These are phyloP conservation scores for Starmera amethionina DNA, from an alignment of 805 yeast species.

Conservation along the genomic window DNA sequence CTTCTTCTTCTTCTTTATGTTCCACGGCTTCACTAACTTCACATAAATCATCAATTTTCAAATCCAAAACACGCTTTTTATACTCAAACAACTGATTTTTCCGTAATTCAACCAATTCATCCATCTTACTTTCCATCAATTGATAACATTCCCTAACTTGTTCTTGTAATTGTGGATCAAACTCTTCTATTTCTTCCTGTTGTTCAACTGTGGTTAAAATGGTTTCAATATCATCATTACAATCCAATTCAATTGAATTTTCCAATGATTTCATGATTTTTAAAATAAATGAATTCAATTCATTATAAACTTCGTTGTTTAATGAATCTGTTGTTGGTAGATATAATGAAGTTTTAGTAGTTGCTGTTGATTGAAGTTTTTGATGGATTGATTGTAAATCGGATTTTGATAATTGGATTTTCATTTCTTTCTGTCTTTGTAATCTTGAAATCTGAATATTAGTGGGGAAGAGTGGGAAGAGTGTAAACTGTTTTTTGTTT, in stretches of 20 bases:
- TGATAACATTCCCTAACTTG: constrained; percentile 44
- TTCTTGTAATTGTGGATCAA: constrained; percentile 55
- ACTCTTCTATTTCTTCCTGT: constrained; percentile 49
- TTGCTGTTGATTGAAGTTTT: constrained; percentile 31
- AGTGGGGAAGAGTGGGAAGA: too few species aligned
- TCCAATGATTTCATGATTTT: constrained; percentile 49
- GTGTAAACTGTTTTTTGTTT: too few species aligned
- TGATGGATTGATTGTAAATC: constrained; percentile 42
- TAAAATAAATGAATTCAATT: constrained; percentile 36
- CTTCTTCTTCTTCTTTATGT: constrained; percentile 3
- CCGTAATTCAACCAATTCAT: too few species aligned
- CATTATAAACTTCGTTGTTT: constrained; percentile 30
- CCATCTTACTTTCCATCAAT: constrained; percentile 47
- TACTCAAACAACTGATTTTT: too few species aligned
- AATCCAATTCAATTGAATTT: constrained; percentile 50
- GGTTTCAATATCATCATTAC: constrained; percentile 23
- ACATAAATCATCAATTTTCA: constrained; percentile 16
- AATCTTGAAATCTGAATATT: too few species aligned
- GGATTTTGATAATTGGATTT: constrained; percentile 38
- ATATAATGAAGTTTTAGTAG: constrained; percentile 36
- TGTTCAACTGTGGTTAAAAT: constrained; percentile 9
- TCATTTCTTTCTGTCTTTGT: constrained; percentile 11
- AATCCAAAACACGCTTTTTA: not conserved
- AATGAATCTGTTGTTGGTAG: constrained; percentile 39
- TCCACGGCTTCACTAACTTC: constrained; percentile 13